Evolutionary conservation across 2,329 filamentous ascomycete genomes (phyloP).

Genomic region (Xylariomycetidae sp.): DNA sequence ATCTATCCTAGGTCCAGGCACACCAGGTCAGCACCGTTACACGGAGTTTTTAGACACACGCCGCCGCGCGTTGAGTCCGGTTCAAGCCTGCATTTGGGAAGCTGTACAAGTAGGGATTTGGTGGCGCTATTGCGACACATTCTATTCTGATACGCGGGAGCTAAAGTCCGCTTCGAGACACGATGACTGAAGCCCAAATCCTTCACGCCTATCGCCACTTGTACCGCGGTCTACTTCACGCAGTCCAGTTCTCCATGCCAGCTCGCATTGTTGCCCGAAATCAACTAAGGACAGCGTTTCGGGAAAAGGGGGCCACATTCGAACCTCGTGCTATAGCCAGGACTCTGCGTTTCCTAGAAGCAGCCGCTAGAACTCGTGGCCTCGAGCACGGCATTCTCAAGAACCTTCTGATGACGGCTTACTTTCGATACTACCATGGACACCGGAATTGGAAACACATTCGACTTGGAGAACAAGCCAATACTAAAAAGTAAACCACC

Average conservation of each 20-base stretch:
- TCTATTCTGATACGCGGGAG: too few species aligned
- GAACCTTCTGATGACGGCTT: constrained; percentile 55
- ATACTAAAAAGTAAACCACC: too few species aligned
- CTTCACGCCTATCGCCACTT: constrained; percentile 66
- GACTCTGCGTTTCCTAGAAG: constrained; percentile 66
- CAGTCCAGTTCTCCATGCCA: constrained; percentile 67
- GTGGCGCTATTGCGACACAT: too few species aligned
- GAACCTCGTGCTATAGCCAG: constrained; percentile 51
- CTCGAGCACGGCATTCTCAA: constrained; percentile 70
- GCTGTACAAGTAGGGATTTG: too few species aligned
- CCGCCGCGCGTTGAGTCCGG: too few species aligned
- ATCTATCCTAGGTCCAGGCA: too few species aligned
- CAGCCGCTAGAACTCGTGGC: constrained; percentile 58
- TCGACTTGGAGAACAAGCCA: too few species aligned
- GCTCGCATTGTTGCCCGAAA: constrained; percentile 59
- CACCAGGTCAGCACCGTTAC: too few species aligned
- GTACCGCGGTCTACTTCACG: constrained; percentile 62
- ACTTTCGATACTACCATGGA: constrained; percentile 30
- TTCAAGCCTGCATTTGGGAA: too few species aligned
- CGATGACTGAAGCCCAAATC: constrained; percentile 39
- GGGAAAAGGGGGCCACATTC: constrained; percentile 39
- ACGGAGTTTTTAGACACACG: too few species aligned
- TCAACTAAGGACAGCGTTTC: constrained; percentile 57
- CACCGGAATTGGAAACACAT: constrained; percentile 23
- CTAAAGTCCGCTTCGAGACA: too few species aligned